A percentile compares a stretch with the other conserved stretches of the same genome.
phyloP scores from a whole-genome alignment of 768 basidiomycete species.

The Lyophyllum atratum region DNA sequence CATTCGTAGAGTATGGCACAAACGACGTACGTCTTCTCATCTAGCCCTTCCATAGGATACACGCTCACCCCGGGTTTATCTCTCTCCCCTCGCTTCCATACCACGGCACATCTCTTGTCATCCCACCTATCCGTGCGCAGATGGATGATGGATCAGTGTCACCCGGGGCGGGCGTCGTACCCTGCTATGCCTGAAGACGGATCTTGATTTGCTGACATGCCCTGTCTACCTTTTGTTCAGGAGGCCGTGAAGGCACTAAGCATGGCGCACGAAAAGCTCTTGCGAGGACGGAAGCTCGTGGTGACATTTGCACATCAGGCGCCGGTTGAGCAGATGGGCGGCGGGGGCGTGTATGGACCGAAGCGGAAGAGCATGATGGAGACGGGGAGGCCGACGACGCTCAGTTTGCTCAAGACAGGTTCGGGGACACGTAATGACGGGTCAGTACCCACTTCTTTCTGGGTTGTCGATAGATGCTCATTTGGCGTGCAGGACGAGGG shows the following conservation, averaged over 20 bases:
- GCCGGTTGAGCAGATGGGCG: conserved; percentile 41
- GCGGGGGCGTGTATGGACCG: conserved; percentile 20
- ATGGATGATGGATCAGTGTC: conserved; percentile 10
- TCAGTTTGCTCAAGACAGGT: conserved; percentile 86
- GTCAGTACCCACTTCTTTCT: conserved; percentile 31
- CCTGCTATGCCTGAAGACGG: neutral
- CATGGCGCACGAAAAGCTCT: conserved; percentile 72
- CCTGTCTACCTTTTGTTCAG: conserved; percentile 42
- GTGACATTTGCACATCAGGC: conserved; percentile 95
- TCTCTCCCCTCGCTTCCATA: conserved; percentile 16
- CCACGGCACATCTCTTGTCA: neutral
- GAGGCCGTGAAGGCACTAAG: conserved; percentile 81
- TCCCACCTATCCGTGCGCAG: conserved; percentile 7
- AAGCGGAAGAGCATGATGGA: conserved; percentile 55
- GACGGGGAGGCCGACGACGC: conserved; percentile 72
- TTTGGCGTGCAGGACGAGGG: conserved; percentile 57
- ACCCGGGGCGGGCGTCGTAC: conserved; percentile 20
- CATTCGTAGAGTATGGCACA: conserved; percentile 84
- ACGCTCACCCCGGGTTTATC: conserved; percentile 54
- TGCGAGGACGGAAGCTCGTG: conserved; percentile 85
- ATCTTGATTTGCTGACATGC: conserved; percentile 13
- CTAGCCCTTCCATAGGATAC: conserved; percentile 13
- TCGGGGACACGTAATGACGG: conserved; percentile 50
- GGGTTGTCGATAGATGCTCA: conserved; percentile 4
- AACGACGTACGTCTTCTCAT: conserved; percentile 66